Conservation (phyloP, 2,329 filamentous ascomycete genomes). For the Alternaria triticina region DNA sequence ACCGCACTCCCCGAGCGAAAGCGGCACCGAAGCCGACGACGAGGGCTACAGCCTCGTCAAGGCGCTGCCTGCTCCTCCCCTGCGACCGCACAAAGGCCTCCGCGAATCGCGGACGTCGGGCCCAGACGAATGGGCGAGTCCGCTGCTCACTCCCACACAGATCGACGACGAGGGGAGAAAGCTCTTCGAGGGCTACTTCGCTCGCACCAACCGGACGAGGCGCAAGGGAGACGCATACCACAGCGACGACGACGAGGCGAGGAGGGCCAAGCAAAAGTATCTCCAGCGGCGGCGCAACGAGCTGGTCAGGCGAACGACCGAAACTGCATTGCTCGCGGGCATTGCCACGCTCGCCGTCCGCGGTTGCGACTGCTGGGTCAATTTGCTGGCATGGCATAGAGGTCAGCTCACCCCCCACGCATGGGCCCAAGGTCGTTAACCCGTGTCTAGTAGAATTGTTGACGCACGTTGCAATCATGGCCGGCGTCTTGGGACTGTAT, state of each 20-base stretch:
- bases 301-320: conserved; percentile 71
- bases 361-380: conserved; percentile 46
- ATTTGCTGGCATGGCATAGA: conserved; percentile 49
- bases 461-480: conserved; percentile 45
- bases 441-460: conserved; percentile 47
- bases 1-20: conserved; percentile 70
- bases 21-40: conserved; percentile 93
- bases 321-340: conserved; percentile 61
- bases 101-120: conserved; percentile 57
- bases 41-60: conserved; percentile 79
- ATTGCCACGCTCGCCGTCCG: conserved; percentile 57
- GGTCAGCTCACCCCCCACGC: conserved; percentile 30
- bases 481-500: conserved; percentile 42
- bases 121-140: conserved; percentile 43
- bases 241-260: conserved; percentile 46
- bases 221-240: conserved; percentile 23
- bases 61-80: conserved; percentile 80
- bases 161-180: conserved; percentile 55
- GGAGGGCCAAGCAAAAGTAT: conserved; percentile 67
- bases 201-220: conserved; percentile 23
- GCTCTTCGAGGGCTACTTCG: conserved; percentile 48
- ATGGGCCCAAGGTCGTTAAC: conserved; percentile 18
- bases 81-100: conserved; percentile 77
- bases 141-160: conserved; percentile 55
- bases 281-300: conserved; percentile 89